phyloP scores from a whole-genome alignment of 306 rosid species.

The Corylus americana region DNA sequence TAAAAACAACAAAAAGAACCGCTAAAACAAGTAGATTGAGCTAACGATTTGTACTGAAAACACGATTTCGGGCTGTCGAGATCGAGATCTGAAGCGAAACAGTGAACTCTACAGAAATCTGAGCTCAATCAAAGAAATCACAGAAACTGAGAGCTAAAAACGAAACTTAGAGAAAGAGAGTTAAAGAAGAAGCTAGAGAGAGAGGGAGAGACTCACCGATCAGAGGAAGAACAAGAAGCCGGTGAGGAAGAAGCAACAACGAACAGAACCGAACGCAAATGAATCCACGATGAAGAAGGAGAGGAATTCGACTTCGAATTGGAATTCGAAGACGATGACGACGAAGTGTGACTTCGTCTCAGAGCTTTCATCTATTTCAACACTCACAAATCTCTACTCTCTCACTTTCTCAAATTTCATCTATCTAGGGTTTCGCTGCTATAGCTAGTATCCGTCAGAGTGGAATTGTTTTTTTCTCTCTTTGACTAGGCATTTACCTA shows the following conservation, averaged over 20 bases:
- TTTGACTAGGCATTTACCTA: slow-evolving; percentile 57
- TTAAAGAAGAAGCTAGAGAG: not conserved
- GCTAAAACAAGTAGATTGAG: slow-evolving; percentile 30
- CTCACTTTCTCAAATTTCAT: not conserved
- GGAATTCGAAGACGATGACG: slow-evolving; percentile 75
- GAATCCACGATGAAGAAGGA: slow-evolving; percentile 94
- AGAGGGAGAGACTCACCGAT: slow-evolving; percentile 89
- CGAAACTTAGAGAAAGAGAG: not conserved
- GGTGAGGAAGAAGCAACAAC: slow-evolving; percentile 96
- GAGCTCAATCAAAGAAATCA: slow-evolving; percentile 24
- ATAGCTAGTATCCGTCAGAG: not conserved
- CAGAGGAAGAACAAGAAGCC: slow-evolving; percentile 88
- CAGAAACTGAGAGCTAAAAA: slow-evolving; percentile 23
- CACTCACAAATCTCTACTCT: not conserved
- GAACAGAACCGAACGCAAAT: slow-evolving; percentile 97
- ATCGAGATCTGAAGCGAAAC: slow-evolving; percentile 62
- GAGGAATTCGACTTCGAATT: slow-evolving; percentile 52
- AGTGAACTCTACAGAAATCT: slow-evolving; percentile 39
- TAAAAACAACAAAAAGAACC: not conserved
- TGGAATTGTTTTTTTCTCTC: not conserved
- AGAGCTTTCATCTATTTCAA: slow-evolving; percentile 84
- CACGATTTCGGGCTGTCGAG: slow-evolving; percentile 33
- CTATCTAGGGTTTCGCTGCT: slow-evolving; percentile 12
- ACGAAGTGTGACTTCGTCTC: slow-evolving; percentile 81
- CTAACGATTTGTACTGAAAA: slow-evolving; percentile 44